Evolutionary conservation across 1,284 basidiomycete species (phyloP), one percentile per base, ranked within the genome.

Genomic region (Macrocystidia cucumis): DNA sequence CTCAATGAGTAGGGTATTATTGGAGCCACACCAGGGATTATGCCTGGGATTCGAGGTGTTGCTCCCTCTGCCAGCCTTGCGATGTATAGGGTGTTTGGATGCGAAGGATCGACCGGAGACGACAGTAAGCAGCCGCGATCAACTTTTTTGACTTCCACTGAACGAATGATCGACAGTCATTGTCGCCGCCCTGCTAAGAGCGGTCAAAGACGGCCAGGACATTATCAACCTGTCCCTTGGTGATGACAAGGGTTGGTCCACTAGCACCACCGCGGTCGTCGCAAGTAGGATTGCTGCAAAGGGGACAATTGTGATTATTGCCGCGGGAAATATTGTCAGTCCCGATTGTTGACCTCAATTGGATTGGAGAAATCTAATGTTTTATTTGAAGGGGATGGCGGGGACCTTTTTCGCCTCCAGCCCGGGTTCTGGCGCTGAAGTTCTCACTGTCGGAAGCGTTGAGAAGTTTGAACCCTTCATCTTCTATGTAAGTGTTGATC

Each of bases 141-240:
- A 20, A 9, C 13, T 7, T 16, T 16, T 17, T 31, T 24, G 11
- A 8, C 9, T 9, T 32, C 22, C n/a, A 23, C 11, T 18, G 11
- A 30, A 18, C 35, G 32, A 9, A 14, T 17, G 11, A 13, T 28
- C 28, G 9, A n/a, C 32, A 74, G 70, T 72, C 22, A 59, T 73
- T 34, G 49, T 74, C 18, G 66, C 69, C 9, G 70, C 71, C 0
- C 56, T 76, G 2, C 55, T 73, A 6, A 62, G 44, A 20, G 71
- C 62, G 19, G 64, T 68, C 21, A 51, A 51, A 14, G 69, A 74
- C 18, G 71, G 66, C 5, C 62, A 69, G 43, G 72, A 84, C 49
- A 69, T 83, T 35, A 56, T 84, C 41, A 77, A 74, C 3, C 57
- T 84, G 37, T 80, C 77, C 8, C 55, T 85, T n/a, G 78, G 79